Evolutionary conservation across 805 yeast genomes (phyloP), one percentile per base, ranked within the genome.

Genomic region (Pichia membranifaciens): DNA sequence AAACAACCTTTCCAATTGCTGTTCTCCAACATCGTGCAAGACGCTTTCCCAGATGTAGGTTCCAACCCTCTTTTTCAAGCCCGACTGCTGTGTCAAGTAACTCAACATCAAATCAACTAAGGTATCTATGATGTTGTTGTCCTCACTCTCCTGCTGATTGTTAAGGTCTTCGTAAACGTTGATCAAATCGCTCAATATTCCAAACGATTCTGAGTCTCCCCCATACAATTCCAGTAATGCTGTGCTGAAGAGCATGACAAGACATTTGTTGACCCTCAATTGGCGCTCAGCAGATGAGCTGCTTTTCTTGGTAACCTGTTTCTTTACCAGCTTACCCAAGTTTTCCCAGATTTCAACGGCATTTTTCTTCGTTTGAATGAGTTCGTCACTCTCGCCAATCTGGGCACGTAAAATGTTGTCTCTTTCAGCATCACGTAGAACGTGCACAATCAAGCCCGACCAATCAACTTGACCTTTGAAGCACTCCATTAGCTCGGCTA

Each of bases 241-340:
- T 75, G 86, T 78, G 0, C 96, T 83, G 48, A 86, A 77, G 39
- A 91, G 68, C 33, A 87, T 67, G 62, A 88, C 95, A 58, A 91
- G 83, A 38, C 51, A 82, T 60, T 54, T 78, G 76, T 49, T 33
- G 61, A 38, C 50, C 52, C 43, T 43, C 28, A 3, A 10, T 29
- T 29, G 16, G 35, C 13, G 31, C 4, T 67, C 41, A 21, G 37
- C 35, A 41, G 58, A 62, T 12, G 13, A 17, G 8, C 6, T 20
- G 5, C 10, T 8, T 18, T 37, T 25, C n/a, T 18, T 20, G 8
- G 51, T 42, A 45, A 10, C 29, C 29, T 76, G 75, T 1, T 63
- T 56, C 53, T 75, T 77, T 20, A 82, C 29, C 15, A 21, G 21
- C 16, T 33, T 16, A 16, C 41, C 33, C 6, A 48, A 16, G 7